These are phyloP conservation scores for Calonectria crousiana DNA, from an alignment of 2,329 filamentous ascomycete species.

Conservation along the genomic window DNA sequence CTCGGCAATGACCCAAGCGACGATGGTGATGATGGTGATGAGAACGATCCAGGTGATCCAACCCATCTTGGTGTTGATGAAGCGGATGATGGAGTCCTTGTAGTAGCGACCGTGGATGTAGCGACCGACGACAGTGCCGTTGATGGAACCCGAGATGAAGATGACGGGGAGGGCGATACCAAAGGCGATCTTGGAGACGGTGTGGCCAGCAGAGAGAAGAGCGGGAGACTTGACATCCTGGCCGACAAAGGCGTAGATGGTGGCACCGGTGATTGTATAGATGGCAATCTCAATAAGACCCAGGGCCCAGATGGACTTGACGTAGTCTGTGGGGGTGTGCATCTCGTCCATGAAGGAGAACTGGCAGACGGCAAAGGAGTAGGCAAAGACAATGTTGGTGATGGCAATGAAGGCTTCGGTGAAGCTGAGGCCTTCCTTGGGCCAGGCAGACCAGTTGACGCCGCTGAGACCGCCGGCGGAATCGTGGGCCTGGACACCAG, in stretches of 20 bases:
- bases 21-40: conserved; percentile 66
- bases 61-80: conserved; percentile 54
- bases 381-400: conserved; percentile 59
- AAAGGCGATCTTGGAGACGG: conserved; percentile 72
- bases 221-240: conserved; percentile 71
- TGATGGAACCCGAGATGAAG: conserved; percentile 67
- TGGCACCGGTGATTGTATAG: conserved; percentile 71
- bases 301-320: conserved; percentile 66
- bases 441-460: conserved; percentile 50
- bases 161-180: conserved; percentile 68
- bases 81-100: conserved; percentile 50
- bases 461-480: background rate
- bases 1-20: conserved; percentile 77
- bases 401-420: conserved; percentile 67
- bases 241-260: conserved; percentile 77
- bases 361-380: conserved; percentile 24
- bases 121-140: conserved; percentile 56
- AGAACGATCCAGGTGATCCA: conserved; percentile 68
- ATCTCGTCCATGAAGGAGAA: conserved; percentile 28
- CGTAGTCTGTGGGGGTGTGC: conserved; percentile 51
- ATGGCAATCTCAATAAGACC: conserved; percentile 69
- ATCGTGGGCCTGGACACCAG: conserved; percentile 6
- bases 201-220: conserved; percentile 68
- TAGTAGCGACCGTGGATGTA: conserved; percentile 54
- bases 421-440: conserved; percentile 55